Evolutionary conservation across 2,329 filamentous ascomycete species (phyloP).

Genomic region (Cladophialophora carrionii): DNA sequence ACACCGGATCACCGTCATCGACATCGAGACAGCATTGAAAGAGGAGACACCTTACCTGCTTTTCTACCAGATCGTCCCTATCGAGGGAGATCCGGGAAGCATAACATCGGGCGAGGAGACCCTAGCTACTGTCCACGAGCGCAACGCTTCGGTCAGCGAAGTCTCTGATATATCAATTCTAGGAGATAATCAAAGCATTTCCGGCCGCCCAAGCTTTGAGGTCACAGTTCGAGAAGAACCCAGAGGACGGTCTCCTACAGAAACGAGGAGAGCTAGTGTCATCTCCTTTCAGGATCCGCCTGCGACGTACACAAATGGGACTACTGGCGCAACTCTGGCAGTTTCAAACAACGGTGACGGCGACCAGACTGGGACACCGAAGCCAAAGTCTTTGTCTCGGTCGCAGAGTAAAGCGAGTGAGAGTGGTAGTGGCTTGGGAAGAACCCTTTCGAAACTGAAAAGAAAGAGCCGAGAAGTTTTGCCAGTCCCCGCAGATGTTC

Average conservation of each 20-base stretch:
- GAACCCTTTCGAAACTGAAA: slow-evolving; percentile 28
- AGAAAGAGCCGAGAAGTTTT: slow-evolving; percentile 32
- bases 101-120: slow-evolving; percentile 44
- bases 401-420: slow-evolving; percentile 34
- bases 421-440: slow-evolving; percentile 35
- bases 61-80: slow-evolving; percentile 92
- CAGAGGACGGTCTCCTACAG: slow-evolving; percentile 32
- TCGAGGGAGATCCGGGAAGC: slow-evolving; percentile 65
- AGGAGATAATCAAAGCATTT: slow-evolving; percentile 29
- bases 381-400: slow-evolving; percentile 12
- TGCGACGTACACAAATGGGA: slow-evolving; percentile 19
- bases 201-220: slow-evolving; percentile 47
- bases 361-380: slow-evolving; percentile 18
- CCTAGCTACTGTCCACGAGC: slow-evolving; percentile 37
- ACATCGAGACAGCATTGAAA: slow-evolving; percentile 75
- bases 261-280: slow-evolving; percentile 40
- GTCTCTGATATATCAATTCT: slow-evolving; percentile 22
- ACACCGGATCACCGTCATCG: slow-evolving; percentile 72
- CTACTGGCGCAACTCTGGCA: slow-evolving; percentile 3
- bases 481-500: slow-evolving; percentile 10
- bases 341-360: slow-evolving; percentile 20
- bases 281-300: slow-evolving; percentile 40
- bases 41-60: slow-evolving; percentile 92
- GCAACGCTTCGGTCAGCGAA: slow-evolving; percentile 29
- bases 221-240: slow-evolving; percentile 41